Percentiles rank a stretch among this genome's conserved stretches.
phyloP scores from a whole-genome alignment of 495 filamentous ascomycete species.

The Penicillium subrubescens region DNA sequence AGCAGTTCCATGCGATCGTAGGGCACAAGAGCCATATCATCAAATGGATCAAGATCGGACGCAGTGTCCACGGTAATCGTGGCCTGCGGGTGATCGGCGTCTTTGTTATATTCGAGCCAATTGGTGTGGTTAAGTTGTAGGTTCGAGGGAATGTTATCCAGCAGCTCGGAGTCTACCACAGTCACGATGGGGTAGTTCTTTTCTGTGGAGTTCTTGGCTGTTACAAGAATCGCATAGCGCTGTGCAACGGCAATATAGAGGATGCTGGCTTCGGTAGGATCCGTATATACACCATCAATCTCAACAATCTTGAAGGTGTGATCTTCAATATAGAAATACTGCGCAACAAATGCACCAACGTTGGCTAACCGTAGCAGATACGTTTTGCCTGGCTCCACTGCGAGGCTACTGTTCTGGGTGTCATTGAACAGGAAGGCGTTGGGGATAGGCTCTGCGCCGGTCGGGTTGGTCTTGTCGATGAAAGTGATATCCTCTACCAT shows the following conservation, averaged over 20 bases:
- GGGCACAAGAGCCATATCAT: constrained; percentile 55
- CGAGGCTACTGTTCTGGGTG: constrained; percentile 55
- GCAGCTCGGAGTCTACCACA: constrained; percentile 33
- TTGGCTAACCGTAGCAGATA: constrained; percentile 81
- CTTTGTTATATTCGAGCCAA: constrained; percentile 73
- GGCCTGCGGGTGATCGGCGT: constrained; percentile 53
- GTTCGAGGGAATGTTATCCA: constrained; percentile 33
- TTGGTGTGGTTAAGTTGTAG: constrained; percentile 71
- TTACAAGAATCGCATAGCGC: constrained; percentile 69
- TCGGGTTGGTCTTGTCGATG: constrained; percentile 51
- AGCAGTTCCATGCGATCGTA: constrained; percentile 47
- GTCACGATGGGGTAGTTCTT: constrained; percentile 68
- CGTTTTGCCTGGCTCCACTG: constrained; percentile 71
- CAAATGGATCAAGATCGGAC: constrained; percentile 46
- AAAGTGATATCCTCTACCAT: constrained; percentile 51
- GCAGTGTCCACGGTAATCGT: constrained; percentile 52
- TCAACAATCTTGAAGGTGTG: constrained; percentile 65
- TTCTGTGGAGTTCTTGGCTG: constrained; percentile 61
- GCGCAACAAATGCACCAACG: constrained; percentile 70
- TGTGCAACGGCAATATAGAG: constrained; percentile 72
- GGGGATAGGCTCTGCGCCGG: constrained; percentile 56
- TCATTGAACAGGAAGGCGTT: constrained; percentile 59
- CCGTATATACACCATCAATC: constrained; percentile 55
- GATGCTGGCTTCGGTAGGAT: constrained; percentile 58
- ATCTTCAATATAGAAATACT: constrained; percentile 79